A percentile compares a stretch with the other conserved stretches of the same genome.
These are phyloP conservation scores for Ajuga reptans DNA, from an alignment of 305 asterid genomes.

Conservation along the genomic window DNA sequence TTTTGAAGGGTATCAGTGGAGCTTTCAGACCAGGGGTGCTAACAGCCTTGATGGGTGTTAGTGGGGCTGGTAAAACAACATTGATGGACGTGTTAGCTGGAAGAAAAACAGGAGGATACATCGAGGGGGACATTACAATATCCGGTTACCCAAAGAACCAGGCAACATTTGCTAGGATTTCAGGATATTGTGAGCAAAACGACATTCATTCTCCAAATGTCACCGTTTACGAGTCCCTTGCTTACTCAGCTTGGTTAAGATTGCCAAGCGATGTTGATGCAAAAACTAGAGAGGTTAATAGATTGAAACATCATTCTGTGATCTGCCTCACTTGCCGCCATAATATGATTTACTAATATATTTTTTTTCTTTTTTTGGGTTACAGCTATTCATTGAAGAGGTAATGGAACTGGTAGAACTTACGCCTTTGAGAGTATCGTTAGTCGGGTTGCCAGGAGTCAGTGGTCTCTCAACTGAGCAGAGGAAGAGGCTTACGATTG, in stretches of 20 bases:
- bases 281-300: conserved; percentile 42
- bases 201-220: conserved; percentile 71
- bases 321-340: background rate
- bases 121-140: conserved; percentile 46
- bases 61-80: conserved; percentile 81
- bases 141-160: conserved; percentile 67
- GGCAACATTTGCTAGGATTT: conserved; percentile 52
- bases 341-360: background rate
- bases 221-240: conserved; percentile 55
- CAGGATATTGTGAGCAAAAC: conserved; percentile 75
- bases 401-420: conserved; percentile 64
- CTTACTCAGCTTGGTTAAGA: conserved; percentile 62
- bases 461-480: conserved; percentile 58
- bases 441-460: conserved; percentile 57
- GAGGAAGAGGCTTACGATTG: conserved; percentile 54
- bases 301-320: background rate
- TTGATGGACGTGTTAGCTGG: conserved; percentile 74
- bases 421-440: conserved; percentile 28
- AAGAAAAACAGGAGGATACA: conserved; percentile 65
- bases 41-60: conserved; percentile 74
- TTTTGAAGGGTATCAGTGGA: conserved; percentile 65
- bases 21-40: conserved; percentile 77
- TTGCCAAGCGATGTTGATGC: conserved; percentile 40
- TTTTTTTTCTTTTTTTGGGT: background rate
- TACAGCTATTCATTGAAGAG: conserved; percentile 47